phyloP scores from a whole-genome alignment of 192 early-diverging fungal genomes.

The Coemansia sp. region DNA sequence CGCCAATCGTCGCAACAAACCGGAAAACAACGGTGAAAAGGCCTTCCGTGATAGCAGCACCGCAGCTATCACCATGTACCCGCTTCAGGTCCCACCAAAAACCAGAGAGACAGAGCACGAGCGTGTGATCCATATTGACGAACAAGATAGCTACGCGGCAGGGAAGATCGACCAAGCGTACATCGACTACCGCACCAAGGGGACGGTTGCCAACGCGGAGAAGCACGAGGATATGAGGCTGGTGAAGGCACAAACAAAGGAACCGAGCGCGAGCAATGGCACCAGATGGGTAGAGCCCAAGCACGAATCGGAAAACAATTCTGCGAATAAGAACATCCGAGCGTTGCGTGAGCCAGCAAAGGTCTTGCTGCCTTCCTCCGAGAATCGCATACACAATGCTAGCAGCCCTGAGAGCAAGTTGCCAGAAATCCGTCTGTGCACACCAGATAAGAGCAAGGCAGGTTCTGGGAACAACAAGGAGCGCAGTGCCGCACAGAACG shows the following conservation, averaged over 20 bases:
- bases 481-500: background rate
- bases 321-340: background rate
- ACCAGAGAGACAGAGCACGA: background rate
- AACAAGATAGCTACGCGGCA: background rate
- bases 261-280: background rate
- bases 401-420: background rate
- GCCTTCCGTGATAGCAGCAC: background rate
- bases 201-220: background rate
- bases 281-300: background rate
- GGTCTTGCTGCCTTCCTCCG: background rate
- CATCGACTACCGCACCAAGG: background rate
- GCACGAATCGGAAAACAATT: background rate
- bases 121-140: background rate
- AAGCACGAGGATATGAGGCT: background rate
- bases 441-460: background rate
- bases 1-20: conserved; percentile 11
- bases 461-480: background rate
- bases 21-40: background rate
- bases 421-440: background rate
- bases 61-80: conserved; percentile 3
- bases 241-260: background rate
- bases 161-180: background rate
- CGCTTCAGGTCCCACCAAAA: background rate
- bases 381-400: background rate
- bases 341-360: conserved; percentile 1